Evolutionary conservation across 768 basidiomycete species (phyloP).

Genomic region (Tricholoma furcatifolium): DNA sequence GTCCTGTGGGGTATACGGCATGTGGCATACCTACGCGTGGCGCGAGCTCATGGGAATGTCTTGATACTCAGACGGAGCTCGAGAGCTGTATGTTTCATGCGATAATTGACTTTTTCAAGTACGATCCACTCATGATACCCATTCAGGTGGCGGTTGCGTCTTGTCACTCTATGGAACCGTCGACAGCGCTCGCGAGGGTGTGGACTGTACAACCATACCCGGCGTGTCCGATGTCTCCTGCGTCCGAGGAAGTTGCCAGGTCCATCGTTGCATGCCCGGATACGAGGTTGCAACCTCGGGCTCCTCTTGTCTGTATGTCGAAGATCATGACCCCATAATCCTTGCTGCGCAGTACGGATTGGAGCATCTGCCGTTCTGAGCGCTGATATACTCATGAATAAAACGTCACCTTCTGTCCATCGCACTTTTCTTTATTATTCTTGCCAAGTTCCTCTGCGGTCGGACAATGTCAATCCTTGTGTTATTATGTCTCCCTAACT

Average conservation of each 20-base stretch:
- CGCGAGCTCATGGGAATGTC: constrained; percentile 45
- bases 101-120: neutral
- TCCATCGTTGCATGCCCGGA: constrained; percentile 45
- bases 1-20: constrained; percentile 36
- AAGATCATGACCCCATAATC: constrained; percentile 21
- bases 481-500: no score
- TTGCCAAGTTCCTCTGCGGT: no score
- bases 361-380: constrained; percentile 18
- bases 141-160: constrained; percentile 47
- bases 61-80: constrained; percentile 44
- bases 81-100: constrained; percentile 49
- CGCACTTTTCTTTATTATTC: no score
- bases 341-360: constrained; percentile 29
- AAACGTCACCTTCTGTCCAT: no score
- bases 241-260: constrained; percentile 38
- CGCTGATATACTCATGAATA: no score
- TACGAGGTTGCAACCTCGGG: constrained; percentile 25
- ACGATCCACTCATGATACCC: neutral
- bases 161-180: constrained; percentile 26
- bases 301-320: constrained; percentile 25
- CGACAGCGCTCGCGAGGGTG: constrained; percentile 27
- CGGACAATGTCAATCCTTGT: no score
- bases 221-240: constrained; percentile 52
- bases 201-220: constrained; percentile 48
- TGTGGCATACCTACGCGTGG: constrained; percentile 43